phyloP scores from a whole-genome alignment of 257 asterid genomes.

The Sherardia arvensis region DNA sequence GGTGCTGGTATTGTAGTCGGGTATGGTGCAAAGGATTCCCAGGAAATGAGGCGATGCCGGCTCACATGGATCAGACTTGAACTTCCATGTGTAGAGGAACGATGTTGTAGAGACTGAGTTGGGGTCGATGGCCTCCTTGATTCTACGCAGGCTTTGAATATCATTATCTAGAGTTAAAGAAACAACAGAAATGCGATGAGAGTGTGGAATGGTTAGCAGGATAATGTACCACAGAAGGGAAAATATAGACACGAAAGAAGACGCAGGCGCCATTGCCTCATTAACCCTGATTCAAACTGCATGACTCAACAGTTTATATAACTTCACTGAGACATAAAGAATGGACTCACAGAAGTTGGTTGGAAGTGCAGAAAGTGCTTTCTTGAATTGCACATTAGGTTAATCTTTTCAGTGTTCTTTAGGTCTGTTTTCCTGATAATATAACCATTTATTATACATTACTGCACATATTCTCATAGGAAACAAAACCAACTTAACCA shows the following conservation, averaged over 20 bases:
- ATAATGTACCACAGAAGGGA: neutral
- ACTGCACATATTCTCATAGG: neutral
- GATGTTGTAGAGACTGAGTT: conserved; percentile 29
- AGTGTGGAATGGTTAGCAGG: neutral
- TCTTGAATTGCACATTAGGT: neutral
- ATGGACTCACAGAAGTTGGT: conserved; percentile 16
- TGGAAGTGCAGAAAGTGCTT: conserved; percentile 13
- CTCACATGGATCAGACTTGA: conserved; percentile 40
- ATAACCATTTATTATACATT: too few relatives aligned
- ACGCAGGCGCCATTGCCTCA: conserved; percentile 13
- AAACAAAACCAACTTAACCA: neutral
- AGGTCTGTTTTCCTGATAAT: neutral
- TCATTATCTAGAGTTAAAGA: conserved; percentile 32
- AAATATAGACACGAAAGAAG: neutral
- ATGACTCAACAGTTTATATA: neutral
- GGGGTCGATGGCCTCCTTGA: conserved; percentile 37
- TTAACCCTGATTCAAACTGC: neutral
- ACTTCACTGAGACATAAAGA: conserved; percentile 9
- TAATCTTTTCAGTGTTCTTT: neutral
- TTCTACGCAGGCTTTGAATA: conserved; percentile 20
- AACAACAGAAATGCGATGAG: conserved; percentile 9
- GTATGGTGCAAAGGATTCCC: conserved; percentile 23
- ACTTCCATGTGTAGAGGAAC: conserved; percentile 37
- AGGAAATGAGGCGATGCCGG: conserved; percentile 30
- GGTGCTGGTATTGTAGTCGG: conserved; percentile 25